Conservation (phyloP, 768 basidiomycete species). For the Trametes sanguinea region DNA sequence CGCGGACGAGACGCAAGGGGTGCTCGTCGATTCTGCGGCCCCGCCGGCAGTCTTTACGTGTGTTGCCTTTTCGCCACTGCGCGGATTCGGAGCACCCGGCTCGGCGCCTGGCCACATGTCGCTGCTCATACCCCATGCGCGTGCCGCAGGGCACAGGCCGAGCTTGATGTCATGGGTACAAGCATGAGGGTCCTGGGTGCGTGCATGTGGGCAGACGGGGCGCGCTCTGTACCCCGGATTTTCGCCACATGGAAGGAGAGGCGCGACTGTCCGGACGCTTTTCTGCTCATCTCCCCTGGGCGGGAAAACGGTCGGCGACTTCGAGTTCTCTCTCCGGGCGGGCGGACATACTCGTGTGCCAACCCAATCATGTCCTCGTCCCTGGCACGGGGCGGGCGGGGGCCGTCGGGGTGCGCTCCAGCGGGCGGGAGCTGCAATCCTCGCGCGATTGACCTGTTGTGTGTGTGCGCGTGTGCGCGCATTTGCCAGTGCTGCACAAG, state of each 20-base stretch:
- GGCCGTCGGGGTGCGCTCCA: too few relatives aligned
- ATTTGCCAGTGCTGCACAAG: too few relatives aligned
- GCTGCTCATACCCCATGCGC: too few relatives aligned
- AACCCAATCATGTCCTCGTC: neutral
- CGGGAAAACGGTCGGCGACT: neutral
- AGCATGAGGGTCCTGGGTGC: neutral
- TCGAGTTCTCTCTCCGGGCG: neutral
- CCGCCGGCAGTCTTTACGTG: constrained; percentile 11
- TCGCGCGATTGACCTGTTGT: too few relatives aligned
- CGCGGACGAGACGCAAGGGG: neutral
- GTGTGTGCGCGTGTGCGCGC: too few relatives aligned
- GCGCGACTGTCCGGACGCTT: neutral
- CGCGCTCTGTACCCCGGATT: neutral
- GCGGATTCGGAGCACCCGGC: neutral
- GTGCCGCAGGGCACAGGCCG: too few relatives aligned
- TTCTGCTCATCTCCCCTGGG: neutral
- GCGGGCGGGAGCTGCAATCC: too few relatives aligned
- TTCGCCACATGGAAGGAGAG: neutral
- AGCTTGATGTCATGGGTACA: too few relatives aligned
- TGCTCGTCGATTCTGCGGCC: constrained; percentile 21
- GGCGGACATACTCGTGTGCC: neutral
- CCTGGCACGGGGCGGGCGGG: neutral
- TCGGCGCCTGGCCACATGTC: neutral
- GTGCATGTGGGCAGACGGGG: neutral
- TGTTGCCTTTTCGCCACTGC: neutral